Base-by-base conservation (phyloP, 257 asterid genomes). In the Lycium ferocissimum region DNA sequence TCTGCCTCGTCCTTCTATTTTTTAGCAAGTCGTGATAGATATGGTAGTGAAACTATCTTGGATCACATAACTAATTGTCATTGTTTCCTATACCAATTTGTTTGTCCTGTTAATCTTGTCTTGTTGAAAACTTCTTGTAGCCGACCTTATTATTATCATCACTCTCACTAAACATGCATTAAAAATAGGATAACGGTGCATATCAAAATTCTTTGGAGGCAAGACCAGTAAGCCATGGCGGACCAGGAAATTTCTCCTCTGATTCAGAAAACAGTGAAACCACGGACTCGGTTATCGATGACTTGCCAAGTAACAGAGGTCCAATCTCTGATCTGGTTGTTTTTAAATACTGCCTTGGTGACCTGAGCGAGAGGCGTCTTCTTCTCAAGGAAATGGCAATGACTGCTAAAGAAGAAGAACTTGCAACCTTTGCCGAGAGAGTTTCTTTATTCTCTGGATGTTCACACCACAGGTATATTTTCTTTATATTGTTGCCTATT, bases 271-370 rank as follows among this genome's bases (percentile, higher is more conserved):
- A 89, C 61, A 90, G 94, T 17, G 95, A 92, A 90, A 87, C 92
- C 33, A 89, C 93, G 83, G 89, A 89, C 70, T 91, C 91, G 9
- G 93, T 80, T 85, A 85, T 83, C 12, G 88, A 83, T 81, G 90
- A 88, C 88, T 79, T 79, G 82, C 88, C 86, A 45, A 85, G 85
- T 38, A 82, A 86, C 81, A 84, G 85, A 33, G 88, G 80, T 89
- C 91, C 90, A 26, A 83, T 95, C 83, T 89, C 99, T 12, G 99
- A 97, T 91, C 82, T 82, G 90, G 67, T 87, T 54, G 91, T 94
- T 76, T 97, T 97, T 90, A 95, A 93, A 88, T 97, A 97, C 86
- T 97, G 99, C 81, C 86, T 97, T 22, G 98, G 98, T 80, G 92
- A 94, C 71, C 87, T 85, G 70, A 88, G 88, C 10, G 99, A 95